A percentile compares a stretch with the other conserved stretches of the same genome.
These are phyloP conservation scores for Yamadazyma taylorii DNA, from an alignment of 1,139 yeast genomes.

Conservation along the genomic window DNA sequence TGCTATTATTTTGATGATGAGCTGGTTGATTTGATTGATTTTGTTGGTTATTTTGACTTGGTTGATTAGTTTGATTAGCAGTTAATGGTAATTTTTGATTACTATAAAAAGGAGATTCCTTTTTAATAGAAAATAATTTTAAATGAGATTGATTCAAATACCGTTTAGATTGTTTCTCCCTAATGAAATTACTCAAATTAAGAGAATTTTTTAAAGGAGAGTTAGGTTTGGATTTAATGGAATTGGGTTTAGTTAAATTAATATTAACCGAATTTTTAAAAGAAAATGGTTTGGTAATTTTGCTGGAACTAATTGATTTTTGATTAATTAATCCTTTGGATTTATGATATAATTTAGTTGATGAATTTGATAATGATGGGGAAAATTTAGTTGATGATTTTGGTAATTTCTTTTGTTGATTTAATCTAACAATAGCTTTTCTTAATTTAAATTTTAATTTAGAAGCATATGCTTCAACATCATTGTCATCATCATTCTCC, in stretches of 20 bases:
- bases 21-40: slow-evolving; percentile 1
- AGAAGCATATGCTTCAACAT: slow-evolving; percentile 41
- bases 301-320: not conserved
- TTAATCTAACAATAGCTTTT: slow-evolving; percentile 76
- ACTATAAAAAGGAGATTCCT: slow-evolving; percentile 28
- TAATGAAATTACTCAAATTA: slow-evolving; percentile 10
- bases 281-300: not conserved
- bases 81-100: slow-evolving; percentile 14
- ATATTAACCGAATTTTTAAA: slow-evolving; percentile 15
- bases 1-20: slow-evolving; percentile 2
- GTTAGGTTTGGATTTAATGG: not conserved
- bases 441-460: slow-evolving; percentile 69
- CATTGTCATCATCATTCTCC: slow-evolving; percentile 8
- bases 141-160: slow-evolving; percentile 12
- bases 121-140: slow-evolving; percentile 36
- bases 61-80: slow-evolving; percentile 10
- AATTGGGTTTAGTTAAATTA: slow-evolving; percentile 12
- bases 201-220: slow-evolving; percentile 21
- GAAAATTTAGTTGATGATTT: slow-evolving; percentile 3
- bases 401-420: slow-evolving; percentile 17
- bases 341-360: slow-evolving; percentile 14
- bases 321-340: not conserved
- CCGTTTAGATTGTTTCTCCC: slow-evolving; percentile 11
- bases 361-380: slow-evolving; percentile 15
- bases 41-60: slow-evolving; percentile 2